These are phyloP conservation scores for Sanghuangporus sanghuang DNA, from an alignment of 1,284 basidiomycete species.

Conservation along the genomic window DNA sequence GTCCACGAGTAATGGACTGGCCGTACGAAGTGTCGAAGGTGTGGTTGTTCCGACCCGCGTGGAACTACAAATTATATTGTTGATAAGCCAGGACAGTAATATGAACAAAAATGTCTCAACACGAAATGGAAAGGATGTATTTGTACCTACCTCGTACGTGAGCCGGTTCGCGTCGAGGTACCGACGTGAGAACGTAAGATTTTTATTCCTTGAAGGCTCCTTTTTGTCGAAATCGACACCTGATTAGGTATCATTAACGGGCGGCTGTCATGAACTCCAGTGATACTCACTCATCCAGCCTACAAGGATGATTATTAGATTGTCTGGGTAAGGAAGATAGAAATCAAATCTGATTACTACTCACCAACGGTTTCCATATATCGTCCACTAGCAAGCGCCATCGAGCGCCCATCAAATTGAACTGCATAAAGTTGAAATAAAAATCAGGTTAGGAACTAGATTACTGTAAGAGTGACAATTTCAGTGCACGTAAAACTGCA, in stretches of 20 bases:
- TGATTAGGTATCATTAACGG: conserved; percentile 20
- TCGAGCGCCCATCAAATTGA: conserved; percentile 57
- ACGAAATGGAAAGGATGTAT: not conserved
- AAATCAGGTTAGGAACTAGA: not conserved
- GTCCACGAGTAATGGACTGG: conserved; percentile 47
- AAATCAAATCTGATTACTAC: conserved; percentile 12
- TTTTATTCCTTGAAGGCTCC: conserved; percentile 28
- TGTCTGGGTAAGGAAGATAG: not conserved
- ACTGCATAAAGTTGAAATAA: conserved; percentile 27
- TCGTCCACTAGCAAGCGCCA: conserved; percentile 75
- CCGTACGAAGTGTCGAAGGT: conserved; percentile 57
- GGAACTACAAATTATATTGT: conserved; percentile 40
- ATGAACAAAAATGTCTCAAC: not conserved
- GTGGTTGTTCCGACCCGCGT: conserved; percentile 38
- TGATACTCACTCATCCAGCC: conserved; percentile 47
- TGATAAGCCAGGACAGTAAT: not conserved
- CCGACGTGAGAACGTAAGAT: conserved; percentile 58
- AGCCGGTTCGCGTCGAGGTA: conserved; percentile 73
- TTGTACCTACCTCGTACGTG: conserved; percentile 37
- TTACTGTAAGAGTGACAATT: not conserved
- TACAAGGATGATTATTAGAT: conserved; percentile 18
- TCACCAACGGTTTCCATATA: conserved; percentile 84
- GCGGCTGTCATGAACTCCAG: too few relatives aligned
- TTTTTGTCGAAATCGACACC: conserved; percentile 47
- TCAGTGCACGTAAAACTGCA: conserved; percentile 10